phyloP scores from a whole-genome alignment of 2,329 filamentous ascomycete species.

The Fusarium begoniae region DNA sequence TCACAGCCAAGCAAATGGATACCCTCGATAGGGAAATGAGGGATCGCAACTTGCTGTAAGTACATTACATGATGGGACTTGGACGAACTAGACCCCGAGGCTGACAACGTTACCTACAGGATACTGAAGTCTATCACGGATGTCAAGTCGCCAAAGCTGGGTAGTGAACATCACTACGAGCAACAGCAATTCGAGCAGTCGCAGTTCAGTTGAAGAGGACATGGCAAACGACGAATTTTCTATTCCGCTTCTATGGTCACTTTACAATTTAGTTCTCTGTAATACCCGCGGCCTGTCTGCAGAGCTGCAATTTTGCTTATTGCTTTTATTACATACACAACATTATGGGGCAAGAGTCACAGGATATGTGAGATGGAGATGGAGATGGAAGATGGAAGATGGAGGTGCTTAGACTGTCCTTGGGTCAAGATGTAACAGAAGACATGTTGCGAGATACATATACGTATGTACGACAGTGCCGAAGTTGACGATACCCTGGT shows the following conservation, averaged over 20 bases:
- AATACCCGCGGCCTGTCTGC: slow-evolving; percentile 41
- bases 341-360: slow-evolving; percentile 13
- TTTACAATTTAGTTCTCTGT: slow-evolving; percentile 38
- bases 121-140: slow-evolving; percentile 43
- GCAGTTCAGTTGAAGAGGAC: slow-evolving; percentile 26
- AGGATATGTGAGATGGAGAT: slow-evolving; percentile 15
- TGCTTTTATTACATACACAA: slow-evolving; percentile 30
- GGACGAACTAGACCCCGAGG: too few relatives aligned
- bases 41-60: slow-evolving; percentile 61
- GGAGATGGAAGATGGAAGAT: not conserved
- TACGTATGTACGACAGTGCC: slow-evolving; percentile 23
- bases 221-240: slow-evolving; percentile 12
- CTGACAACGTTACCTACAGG: slow-evolving; percentile 23
- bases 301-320: slow-evolving; percentile 37
- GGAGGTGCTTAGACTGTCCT: not conserved
- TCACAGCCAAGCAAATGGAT: slow-evolving; percentile 60
- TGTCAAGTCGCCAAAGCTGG: slow-evolving; percentile 31
- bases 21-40: slow-evolving; percentile 66
- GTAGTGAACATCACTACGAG: slow-evolving; percentile 28
- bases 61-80: slow-evolving; percentile 45
- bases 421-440: not conserved
- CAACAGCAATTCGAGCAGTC: slow-evolving; percentile 24
- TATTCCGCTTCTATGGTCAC: slow-evolving; percentile 27
- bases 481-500: slow-evolving; percentile 34
- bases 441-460: slow-evolving; percentile 16